Base-by-base conservation (phyloP, 169 alveolate species). In the Plasmodium gonderi region DNA sequence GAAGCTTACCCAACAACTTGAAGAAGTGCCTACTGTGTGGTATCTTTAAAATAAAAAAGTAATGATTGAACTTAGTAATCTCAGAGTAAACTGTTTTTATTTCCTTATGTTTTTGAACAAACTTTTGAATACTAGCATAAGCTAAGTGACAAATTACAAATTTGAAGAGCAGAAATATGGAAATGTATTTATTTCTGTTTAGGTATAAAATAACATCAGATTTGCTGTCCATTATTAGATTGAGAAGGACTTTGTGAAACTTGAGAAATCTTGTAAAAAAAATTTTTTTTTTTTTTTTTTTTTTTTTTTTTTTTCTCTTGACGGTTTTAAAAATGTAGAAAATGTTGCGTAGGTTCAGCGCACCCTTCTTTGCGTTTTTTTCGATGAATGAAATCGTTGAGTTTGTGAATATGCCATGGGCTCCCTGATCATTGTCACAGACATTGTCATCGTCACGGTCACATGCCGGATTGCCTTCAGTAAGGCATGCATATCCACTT, bases 171-270 rank as follows among this genome's bases (percentile, higher is more conserved):
- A 76, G 33, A 17, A 76, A 89, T 49, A 89, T 29, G 17, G 94
- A 89, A 17, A 89, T 89, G 51, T 76, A 42, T 77, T 78, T 89
- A 65, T 89, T 89, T 76, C 80, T 60, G 65, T 78, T 78, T 47
- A 89, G 29, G 54, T 89, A 89, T 2, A 26, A 33, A 79, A 69
- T 67, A 14, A 89, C 47, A 45, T 77, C 36, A 9, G 94, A 89
- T 8, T n/a, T 33, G n/a, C 72, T 75, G 69, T 89, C 90, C 14
- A 40, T 72, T 14, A 89, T 76, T 8, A 89, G 69, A 23, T 77
- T 77, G 26, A 89, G 51, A 5, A 89, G 64, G 2, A 49, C 54
- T 89, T 68, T 64, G n/a, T 89, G 72, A 77, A 89, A 29, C 29
- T 85, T 75, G 31, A 40, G n/a, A 11, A 47, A 8, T 17, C 36